Evolutionary conservation across 2,329 filamentous ascomycete species (phyloP), one percentile per base, ranked within the genome.

Genomic region (Penicillium sp.): DNA sequence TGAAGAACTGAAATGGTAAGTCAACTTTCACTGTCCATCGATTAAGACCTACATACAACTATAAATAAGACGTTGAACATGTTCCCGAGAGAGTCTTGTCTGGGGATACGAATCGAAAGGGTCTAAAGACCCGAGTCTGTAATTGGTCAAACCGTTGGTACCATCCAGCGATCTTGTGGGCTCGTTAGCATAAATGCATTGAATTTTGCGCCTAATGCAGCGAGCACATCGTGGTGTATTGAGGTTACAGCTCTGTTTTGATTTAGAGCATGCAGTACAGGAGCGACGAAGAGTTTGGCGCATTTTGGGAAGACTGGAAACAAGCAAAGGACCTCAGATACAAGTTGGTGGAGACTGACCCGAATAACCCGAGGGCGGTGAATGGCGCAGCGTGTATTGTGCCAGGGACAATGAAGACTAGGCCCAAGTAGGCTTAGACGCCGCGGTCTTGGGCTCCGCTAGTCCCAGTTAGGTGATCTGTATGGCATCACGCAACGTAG

Each of bases 21-120:
- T 59, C 45, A 49, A 6, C 40, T n/a, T 33, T 16, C 22, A 18
- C 30, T 16, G 16, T 11, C 13, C 10, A 14, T 28, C 22, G 31
- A 52, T 40, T 5, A 39, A 22, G 44, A 31, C 2, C 39, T 20
- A 73, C 72, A 54, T 73, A 83, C 81, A 83, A 58, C 73, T 73
- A 56, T 82, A 74, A 24, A 83, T 82, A n/a, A 84, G 72, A 28
- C 76, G 74, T 55, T 83, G 79, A 31, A 82, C 78, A 24, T 76
- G 77, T 14, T 67, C 64, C 20, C 78, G 73, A 5, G 78, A 75
- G 25, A 84, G 74, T 51, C 79, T 75, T 0, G 79, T 82, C 20
- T 65, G 67, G 5, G 81, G 81, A 58, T 82, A 82, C 3, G 80
- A 79, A 45, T 83, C 79, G 53, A 83, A 83, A 0, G 81, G 80